Conservation (phyloP, 768 basidiomycete species). For the Hydnum rufescens region DNA sequence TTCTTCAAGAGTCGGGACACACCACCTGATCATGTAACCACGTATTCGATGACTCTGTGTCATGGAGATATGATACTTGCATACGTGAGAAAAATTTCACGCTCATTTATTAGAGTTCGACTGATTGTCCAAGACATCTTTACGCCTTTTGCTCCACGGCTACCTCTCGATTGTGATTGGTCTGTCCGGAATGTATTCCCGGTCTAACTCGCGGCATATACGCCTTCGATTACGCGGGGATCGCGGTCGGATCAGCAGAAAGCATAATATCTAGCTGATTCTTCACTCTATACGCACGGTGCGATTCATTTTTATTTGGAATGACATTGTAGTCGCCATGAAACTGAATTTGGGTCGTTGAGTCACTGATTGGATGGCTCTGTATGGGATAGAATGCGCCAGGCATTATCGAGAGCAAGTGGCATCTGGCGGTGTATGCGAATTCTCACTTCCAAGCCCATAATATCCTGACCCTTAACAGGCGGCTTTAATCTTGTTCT, state of each 20-base stretch:
- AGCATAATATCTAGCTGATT: not conserved
- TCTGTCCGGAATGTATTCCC: constrained; percentile 41
- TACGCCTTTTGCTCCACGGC: not conserved
- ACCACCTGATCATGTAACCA: constrained; percentile 29
- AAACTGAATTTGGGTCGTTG: not conserved
- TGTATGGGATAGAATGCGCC: not conserved
- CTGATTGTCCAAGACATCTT: not conserved
- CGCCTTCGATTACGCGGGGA: not conserved
- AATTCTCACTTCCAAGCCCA: not conserved
- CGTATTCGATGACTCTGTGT: constrained; percentile 27
- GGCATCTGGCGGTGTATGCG: not conserved
- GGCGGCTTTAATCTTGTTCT: no score
- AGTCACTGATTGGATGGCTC: not conserved
- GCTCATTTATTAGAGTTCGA: not conserved
- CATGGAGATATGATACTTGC: constrained; percentile 34
- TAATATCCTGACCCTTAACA: not conserved
- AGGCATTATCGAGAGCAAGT: not conserved
- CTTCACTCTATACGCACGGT: not conserved
- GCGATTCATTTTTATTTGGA: not conserved
- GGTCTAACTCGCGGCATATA: constrained; percentile 22
- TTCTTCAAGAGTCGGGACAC: constrained; percentile 3
- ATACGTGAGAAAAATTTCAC: constrained; percentile 24
- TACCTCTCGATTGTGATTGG: constrained; percentile 14
- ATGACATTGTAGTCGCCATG: not conserved
- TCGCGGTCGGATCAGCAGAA: not conserved